phyloP scores from a whole-genome alignment of 2,329 filamentous ascomycete genomes.

The Leptographium wingfieldii region DNA sequence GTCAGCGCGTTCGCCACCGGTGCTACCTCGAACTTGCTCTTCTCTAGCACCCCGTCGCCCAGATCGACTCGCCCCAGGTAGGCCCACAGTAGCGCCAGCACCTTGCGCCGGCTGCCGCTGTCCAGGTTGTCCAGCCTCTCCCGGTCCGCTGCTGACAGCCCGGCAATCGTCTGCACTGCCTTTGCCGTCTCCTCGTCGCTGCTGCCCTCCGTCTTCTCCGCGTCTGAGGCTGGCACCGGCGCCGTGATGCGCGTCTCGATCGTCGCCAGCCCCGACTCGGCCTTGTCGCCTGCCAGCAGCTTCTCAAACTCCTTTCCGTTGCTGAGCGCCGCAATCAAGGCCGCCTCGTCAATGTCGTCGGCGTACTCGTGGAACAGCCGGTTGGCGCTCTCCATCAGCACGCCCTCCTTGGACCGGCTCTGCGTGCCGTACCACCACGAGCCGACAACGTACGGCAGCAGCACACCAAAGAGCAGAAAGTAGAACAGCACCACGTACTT shows the following conservation, averaged over 20 bases:
- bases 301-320: constrained; percentile 75
- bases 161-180: constrained; percentile 22
- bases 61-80: constrained; percentile 85
- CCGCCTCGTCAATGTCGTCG: constrained; percentile 68
- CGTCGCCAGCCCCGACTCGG: constrained; percentile 68
- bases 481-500: constrained; percentile 93
- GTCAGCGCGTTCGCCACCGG: constrained; percentile 77
- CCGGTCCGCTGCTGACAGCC: constrained; percentile 61
- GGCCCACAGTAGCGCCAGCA: constrained; percentile 83
- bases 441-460: constrained; percentile 85
- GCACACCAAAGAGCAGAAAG: constrained; percentile 72
- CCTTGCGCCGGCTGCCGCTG: constrained; percentile 68
- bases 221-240: not conserved
- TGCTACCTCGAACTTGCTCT: constrained; percentile 79
- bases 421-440: constrained; percentile 99
- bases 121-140: constrained; percentile 69
- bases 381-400: constrained; percentile 86
- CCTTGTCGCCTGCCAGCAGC: constrained; percentile 62
- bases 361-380: constrained; percentile 89
- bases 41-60: constrained; percentile 62
- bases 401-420: constrained; percentile 81
- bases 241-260: constrained; percentile 71
- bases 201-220: too few relatives aligned
- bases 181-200: not conserved
- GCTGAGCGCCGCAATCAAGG: constrained; percentile 69